Evolutionary conservation across 139 green algal species (phyloP).

Genomic region (Coccomyxa sp.): DNA sequence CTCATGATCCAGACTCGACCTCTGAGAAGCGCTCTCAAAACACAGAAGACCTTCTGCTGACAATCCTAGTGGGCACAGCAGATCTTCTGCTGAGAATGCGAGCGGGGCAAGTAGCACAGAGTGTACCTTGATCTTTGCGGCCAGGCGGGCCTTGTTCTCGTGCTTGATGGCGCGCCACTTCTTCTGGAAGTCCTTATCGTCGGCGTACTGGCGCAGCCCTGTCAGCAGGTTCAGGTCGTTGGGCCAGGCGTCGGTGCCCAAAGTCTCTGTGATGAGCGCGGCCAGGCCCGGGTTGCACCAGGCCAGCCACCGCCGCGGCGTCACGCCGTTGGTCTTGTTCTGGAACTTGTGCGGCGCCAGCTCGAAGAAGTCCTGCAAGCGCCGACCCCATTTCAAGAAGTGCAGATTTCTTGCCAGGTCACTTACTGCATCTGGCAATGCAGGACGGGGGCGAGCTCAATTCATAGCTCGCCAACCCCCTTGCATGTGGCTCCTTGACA

Average conservation of each 20-base stretch:
- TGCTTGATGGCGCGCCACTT: conserved; percentile 88
- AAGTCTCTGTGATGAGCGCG: conserved; percentile 57
- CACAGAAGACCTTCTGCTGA: too few species aligned
- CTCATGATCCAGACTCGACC: too few species aligned
- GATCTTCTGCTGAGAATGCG: too few species aligned
- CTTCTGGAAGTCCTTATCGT: conserved; percentile 78
- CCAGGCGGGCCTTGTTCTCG: conserved; percentile 77
- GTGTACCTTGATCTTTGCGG: conserved; percentile 62
- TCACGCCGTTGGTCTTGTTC: conserved; percentile 99
- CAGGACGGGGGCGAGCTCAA: too few species aligned
- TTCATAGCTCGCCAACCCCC: too few species aligned
- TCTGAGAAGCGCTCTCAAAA: too few species aligned
- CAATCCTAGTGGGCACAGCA: too few species aligned
- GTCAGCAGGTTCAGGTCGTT: conserved; percentile 52
- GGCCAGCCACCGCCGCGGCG: conserved; percentile 87
- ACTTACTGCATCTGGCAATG: too few species aligned
- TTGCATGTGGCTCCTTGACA: too few species aligned
- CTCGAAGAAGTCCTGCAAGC: conserved; percentile 76
- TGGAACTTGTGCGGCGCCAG: conserved; percentile 88
- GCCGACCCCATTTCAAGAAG: neutral
- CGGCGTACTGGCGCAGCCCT: conserved; percentile 54
- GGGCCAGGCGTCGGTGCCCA: conserved; percentile 72
- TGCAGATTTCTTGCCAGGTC: neutral
- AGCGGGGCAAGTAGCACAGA: too few species aligned
- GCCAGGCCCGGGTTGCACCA: conserved; percentile 78